Evolutionary conservation across 2,329 filamentous ascomycete species (phyloP), one percentile per base, ranked within the genome.

Genomic region (Stachybotrys chartarum): DNA sequence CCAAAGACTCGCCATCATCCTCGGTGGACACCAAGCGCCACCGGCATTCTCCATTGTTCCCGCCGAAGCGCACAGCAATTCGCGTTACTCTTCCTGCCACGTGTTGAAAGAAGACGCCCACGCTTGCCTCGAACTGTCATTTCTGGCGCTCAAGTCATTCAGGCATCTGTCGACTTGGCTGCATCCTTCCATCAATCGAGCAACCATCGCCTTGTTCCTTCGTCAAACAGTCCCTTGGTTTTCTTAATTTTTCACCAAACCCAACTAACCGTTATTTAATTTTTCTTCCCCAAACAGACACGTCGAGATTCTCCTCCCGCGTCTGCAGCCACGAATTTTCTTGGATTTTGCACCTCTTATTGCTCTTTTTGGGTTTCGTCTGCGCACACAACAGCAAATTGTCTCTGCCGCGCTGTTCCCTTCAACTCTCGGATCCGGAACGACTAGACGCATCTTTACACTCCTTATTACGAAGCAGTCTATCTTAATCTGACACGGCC

Each of bases 221-320:
- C 10, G 14, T 14, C 35, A 10, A 14, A 42, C 35, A 14, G 8
- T 42, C 35, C 35, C 14, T 42, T 42, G 24, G 24, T 24, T 4
- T 14, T 14, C 35, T 42, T 14, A 10, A 42, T 10, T 42, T 14
- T 42, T 42, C 35, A 14, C 5, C 35, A 42, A 42, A 42, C 14
- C 24, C 35, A 42, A 42, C 35, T 42, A 42, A 5, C 5, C 35
- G 35, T 42, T 42, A 42, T 42, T 42, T 42, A 42, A 42, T 42
- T 42, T 42, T 42, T 42, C 35, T 42, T 42, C 35, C 14, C 35
- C 10, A 2, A 42, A 42, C 35, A 10, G 24, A 24, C 35, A 42
- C 8, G 35, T 10, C 35, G 35, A 42, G 35, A 42, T 42, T 42
- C 14, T 42, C 5, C 64, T 64, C 47, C 63, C 60, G 58, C 59